Evolutionary conservation across 176 grass and related monocot genomes (phyloP).

Genomic region (Triticum monococcum): DNA sequence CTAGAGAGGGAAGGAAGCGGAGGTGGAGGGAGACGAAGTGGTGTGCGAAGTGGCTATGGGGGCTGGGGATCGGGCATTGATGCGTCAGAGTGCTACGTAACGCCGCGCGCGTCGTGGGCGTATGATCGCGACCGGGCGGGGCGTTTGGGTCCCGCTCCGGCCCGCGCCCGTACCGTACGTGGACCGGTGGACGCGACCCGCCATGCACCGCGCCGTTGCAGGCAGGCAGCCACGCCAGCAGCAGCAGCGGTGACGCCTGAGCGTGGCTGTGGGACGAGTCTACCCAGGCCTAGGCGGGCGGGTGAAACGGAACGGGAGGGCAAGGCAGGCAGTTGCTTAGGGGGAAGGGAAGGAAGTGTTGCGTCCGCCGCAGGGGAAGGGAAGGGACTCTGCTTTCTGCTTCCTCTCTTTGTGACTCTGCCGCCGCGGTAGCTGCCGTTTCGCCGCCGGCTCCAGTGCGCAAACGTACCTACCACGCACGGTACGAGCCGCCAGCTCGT

Average conservation of each 20-base stretch:
- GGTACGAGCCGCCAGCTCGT: neutral
- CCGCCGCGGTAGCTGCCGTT: neutral
- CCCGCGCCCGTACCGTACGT: neutral
- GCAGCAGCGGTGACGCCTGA: no score
- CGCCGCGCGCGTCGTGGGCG: conserved; percentile 14
- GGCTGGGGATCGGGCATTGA: conserved; percentile 23
- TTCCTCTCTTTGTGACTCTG: neutral
- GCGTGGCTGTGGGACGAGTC: conserved; percentile 14
- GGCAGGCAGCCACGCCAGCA: no score
- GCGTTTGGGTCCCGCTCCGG: conserved; percentile 6
- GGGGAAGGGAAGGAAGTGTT: conserved; percentile 45
- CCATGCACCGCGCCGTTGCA: neutral
- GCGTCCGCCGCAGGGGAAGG: neutral
- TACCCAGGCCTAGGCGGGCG: neutral
- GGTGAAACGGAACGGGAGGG: neutral
- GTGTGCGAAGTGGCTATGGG: neutral
- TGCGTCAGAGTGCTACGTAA: conserved; percentile 14
- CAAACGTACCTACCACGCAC: neutral
- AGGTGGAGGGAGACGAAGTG: neutral
- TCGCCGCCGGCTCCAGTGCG: conserved; percentile 5
- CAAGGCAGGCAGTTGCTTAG: conserved; percentile 31
- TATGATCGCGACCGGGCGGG: conserved; percentile 23
- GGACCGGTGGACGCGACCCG: conserved; percentile 2
- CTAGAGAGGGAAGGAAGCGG: neutral
- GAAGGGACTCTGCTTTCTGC: neutral